Evolutionary conservation across 495 filamentous ascomycete genomes (phyloP).

Genomic region (Xylaria acuta): DNA sequence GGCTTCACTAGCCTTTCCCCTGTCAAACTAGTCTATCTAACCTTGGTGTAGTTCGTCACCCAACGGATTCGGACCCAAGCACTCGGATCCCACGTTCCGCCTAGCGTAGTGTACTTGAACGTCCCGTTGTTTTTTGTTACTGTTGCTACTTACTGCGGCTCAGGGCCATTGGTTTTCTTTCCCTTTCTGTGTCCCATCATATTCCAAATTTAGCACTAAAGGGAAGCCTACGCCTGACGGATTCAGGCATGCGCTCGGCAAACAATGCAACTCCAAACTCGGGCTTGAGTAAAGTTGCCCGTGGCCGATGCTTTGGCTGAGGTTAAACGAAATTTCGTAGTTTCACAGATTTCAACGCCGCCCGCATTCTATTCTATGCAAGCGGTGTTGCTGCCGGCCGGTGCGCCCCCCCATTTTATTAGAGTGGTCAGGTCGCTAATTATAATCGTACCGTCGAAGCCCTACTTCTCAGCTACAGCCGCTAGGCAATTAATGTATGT

Average conservation of each 20-base stretch:
- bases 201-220: conserved; percentile 6
- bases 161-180: background rate
- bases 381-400: background rate
- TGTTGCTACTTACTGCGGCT: conserved; percentile 1
- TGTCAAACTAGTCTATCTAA: background rate
- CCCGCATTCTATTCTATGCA: background rate
- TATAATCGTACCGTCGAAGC: conserved; percentile 8
- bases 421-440: conserved; percentile 3
- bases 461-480: conserved; percentile 23
- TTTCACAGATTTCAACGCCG: conserved; percentile 1
- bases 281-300: background rate
- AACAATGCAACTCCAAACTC: background rate
- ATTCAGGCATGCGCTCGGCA: background rate
- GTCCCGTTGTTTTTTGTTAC: background rate
- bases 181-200: background rate
- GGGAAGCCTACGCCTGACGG: background rate
- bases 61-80: conserved; percentile 18
- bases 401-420: conserved; percentile 2
- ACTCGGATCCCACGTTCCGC: conserved; percentile 19
- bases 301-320: background rate
- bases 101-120: background rate
- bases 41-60: background rate
- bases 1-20: background rate
- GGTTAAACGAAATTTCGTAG: conserved; percentile 2
- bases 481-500: background rate